A percentile compares a stretch with the other conserved stretches of the same genome.
These are phyloP conservation scores for Excoecaria agallocha DNA, from an alignment of 345 rosid genomes.

Conservation along the genomic window DNA sequence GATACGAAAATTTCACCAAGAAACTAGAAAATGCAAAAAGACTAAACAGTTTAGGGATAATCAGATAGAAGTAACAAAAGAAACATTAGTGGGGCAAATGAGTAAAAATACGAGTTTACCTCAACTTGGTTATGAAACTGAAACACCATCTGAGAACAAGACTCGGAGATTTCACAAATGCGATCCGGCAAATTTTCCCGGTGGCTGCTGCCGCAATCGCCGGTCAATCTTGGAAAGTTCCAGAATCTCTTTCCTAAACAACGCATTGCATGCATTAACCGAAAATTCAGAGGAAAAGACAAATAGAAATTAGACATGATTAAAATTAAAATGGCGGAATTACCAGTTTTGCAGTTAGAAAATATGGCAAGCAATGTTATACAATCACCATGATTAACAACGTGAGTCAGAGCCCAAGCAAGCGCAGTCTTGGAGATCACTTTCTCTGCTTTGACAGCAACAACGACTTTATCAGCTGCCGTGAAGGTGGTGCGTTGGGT, in stretches of 20 bases:
- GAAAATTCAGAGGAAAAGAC: not conserved
- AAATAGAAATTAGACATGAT: not conserved
- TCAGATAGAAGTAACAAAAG: not conserved
- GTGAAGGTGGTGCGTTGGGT: conserved; percentile 26
- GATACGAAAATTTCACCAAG: too few species aligned
- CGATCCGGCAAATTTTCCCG: conserved; percentile 47
- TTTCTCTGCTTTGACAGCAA: conserved; percentile 66
- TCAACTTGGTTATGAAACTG: conserved; percentile 59
- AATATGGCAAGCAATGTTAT: conserved; percentile 60
- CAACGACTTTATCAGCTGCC: conserved; percentile 44
- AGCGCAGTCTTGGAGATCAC: conserved; percentile 59
- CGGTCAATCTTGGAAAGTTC: conserved; percentile 49
- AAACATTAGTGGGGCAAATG: not conserved
- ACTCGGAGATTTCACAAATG: conserved; percentile 58
- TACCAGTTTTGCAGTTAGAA: conserved; percentile 40
- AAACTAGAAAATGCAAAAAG: not conserved
- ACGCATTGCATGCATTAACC: not conserved
- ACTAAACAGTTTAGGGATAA: not conserved
- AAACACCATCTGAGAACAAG: conserved; percentile 73
- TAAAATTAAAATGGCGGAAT: not conserved
- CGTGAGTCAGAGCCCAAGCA: conserved; percentile 74
- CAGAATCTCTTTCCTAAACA: conserved; percentile 54
- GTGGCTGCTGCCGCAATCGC: conserved; percentile 47
- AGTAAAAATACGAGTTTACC: conserved; percentile 34
- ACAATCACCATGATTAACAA: conserved; percentile 64